Conservation (phyloP, 768 basidiomycete genomes). For the Auricularia heimuer region DNA sequence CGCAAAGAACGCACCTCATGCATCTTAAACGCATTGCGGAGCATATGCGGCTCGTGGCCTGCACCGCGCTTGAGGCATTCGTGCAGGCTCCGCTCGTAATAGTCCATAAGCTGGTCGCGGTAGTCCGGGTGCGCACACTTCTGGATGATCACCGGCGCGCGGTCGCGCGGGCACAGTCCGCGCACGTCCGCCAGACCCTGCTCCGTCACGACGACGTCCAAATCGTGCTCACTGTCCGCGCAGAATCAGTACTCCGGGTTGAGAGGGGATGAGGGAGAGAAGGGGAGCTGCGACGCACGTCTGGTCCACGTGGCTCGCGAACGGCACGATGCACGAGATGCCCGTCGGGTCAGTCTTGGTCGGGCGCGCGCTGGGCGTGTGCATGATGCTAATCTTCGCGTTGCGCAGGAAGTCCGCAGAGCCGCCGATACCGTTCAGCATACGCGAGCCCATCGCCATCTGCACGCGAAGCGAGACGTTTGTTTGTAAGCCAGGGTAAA, state of each 20-base stretch:
- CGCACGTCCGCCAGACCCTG: constrained; percentile 21
- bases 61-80: constrained; percentile 16
- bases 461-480: too few relatives aligned
- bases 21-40: constrained; percentile 18
- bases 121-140: constrained; percentile 20
- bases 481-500: too few relatives aligned
- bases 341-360: constrained; percentile 19
- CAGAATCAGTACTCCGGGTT: background rate
- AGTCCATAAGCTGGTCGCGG: constrained; percentile 15
- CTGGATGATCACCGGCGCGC: constrained; percentile 19
- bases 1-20: background rate
- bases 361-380: constrained; percentile 15
- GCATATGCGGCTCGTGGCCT: constrained; percentile 19
- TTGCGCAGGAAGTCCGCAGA: constrained; percentile 19
- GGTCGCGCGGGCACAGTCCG: constrained; percentile 16
- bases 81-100: constrained; percentile 17
- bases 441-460: constrained; percentile 16
- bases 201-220: constrained; percentile 17
- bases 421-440: constrained; percentile 19
- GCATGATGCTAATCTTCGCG: constrained; percentile 17
- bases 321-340: constrained; percentile 21
- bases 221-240: constrained; percentile 2
- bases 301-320: constrained; percentile 19
- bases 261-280: background rate
- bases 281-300: constrained; percentile 2